Conservation (phyloP, 2,329 filamentous ascomycete species). For the Cytospora leucostoma region DNA sequence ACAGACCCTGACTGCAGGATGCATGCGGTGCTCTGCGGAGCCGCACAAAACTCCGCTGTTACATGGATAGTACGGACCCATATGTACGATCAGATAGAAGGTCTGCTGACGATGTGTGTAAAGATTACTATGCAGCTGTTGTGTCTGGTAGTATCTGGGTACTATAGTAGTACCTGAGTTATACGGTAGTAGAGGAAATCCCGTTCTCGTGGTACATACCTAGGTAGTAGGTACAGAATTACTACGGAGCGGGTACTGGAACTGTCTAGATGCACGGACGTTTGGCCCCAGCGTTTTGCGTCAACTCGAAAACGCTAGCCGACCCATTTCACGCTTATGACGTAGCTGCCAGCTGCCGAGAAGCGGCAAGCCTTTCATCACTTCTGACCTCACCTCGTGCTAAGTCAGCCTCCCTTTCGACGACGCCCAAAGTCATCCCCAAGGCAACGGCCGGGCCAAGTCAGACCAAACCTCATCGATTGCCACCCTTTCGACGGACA, state of each 20-base stretch:
- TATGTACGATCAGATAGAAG: too few relatives aligned
- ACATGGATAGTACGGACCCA: too few relatives aligned
- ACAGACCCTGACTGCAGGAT: constrained; percentile 18
- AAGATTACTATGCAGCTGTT: too few relatives aligned
- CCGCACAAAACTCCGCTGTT: not conserved
- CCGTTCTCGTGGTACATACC: too few relatives aligned
- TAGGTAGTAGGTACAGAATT: not conserved
- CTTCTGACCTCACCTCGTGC: constrained; percentile 25
- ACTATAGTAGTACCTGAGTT: too few relatives aligned
- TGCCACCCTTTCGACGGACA: constrained; percentile 11
- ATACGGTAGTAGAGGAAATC: too few relatives aligned
- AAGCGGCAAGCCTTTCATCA: constrained; percentile 25
- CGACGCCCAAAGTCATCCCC: not conserved
- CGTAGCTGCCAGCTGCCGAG: constrained; percentile 18
- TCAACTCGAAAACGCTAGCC: constrained; percentile 5
- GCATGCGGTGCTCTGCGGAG: constrained; percentile 5
- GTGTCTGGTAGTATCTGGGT: too few relatives aligned
- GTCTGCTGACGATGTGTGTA: too few relatives aligned
- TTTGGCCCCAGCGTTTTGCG: not conserved
- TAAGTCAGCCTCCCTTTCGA: constrained; percentile 9
- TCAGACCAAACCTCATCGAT: constrained; percentile 15
- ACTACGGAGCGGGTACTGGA: not conserved
- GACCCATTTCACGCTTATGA: constrained; percentile 14
- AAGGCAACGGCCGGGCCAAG: not conserved
- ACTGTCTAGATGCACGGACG: not conserved